A percentile compares a stretch with the other conserved stretches of the same genome.
Conservation (phyloP, 768 basidiomycete genomes). For the Panaeolus papilionaceus region DNA sequence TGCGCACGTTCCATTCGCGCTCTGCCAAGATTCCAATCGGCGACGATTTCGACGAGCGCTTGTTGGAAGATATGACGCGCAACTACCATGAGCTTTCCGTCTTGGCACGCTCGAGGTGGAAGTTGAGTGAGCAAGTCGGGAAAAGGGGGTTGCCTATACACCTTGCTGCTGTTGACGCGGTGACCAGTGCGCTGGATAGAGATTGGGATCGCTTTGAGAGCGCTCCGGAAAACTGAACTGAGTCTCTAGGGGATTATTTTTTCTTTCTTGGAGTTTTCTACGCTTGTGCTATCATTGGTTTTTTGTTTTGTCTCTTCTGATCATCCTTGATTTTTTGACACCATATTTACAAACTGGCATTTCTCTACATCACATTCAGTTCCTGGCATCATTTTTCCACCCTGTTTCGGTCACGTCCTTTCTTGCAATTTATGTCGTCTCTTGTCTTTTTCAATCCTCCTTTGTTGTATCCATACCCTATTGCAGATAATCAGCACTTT, state of each 20-base stretch:
- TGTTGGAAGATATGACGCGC: conserved; percentile 62
- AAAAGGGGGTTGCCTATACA: conserved; percentile 73
- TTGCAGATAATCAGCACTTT: background rate
- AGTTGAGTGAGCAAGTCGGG: conserved; percentile 42
- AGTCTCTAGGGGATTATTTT: conserved; percentile 14
- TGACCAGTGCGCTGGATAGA: conserved; percentile 51
- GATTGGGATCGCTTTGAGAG: conserved; percentile 36
- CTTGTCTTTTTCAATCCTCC: background rate
- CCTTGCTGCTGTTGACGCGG: conserved; percentile 72
- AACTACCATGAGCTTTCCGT: conserved; percentile 77
- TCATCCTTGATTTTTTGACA: background rate
- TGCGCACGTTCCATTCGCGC: conserved; percentile 52
- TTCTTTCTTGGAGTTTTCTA: conserved; percentile 13
- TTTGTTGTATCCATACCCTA: conserved; percentile 2
- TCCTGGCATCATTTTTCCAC: background rate
- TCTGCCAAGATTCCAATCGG: conserved; percentile 36
- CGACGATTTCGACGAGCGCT: conserved; percentile 34
- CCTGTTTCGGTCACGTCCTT: background rate
- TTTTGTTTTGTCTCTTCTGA: background rate
- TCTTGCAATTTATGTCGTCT: background rate
- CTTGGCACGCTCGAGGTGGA: conserved; percentile 57
- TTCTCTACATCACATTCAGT: background rate
- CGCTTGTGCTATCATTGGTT: conserved; percentile 5
- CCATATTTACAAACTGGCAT: background rate
- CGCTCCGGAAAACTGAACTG: conserved; percentile 24